Conservation (phyloP, 2,329 filamentous ascomycete species). For the Grosmannia serpens region DNA sequence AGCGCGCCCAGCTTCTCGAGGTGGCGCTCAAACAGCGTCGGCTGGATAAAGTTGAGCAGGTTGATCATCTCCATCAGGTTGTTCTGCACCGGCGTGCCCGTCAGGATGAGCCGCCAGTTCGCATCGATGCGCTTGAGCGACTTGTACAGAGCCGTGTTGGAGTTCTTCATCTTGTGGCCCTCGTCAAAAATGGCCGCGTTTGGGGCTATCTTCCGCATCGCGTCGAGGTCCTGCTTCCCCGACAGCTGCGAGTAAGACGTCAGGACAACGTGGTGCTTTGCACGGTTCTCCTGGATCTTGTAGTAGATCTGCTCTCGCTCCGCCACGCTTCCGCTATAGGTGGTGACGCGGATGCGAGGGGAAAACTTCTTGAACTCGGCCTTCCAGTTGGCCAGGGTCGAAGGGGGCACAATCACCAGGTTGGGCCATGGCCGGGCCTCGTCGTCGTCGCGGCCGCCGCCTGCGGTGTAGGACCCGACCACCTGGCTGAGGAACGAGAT, state of each 20-base stretch:
- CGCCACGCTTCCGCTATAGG: constrained; percentile 52
- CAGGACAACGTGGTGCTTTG: constrained; percentile 51
- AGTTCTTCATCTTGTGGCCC: constrained; percentile 87
- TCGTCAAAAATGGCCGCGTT: constrained; percentile 74
- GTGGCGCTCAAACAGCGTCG: constrained; percentile 64
- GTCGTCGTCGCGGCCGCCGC: constrained; percentile 9
- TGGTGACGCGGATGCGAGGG: constrained; percentile 62
- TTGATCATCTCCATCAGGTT: constrained; percentile 88
- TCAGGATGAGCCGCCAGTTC: constrained; percentile 75
- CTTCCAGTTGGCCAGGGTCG: constrained; percentile 92
- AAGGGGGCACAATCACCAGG: constrained; percentile 82
- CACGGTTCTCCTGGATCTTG: constrained; percentile 50
- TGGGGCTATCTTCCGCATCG: constrained; percentile 35
- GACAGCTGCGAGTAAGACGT: constrained; percentile 50
- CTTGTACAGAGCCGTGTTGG: constrained; percentile 68
- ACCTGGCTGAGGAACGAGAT: constrained; percentile 84
- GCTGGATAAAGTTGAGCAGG: constrained; percentile 88
- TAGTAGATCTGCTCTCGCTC: constrained; percentile 59
- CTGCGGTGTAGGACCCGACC: constrained; percentile 44
- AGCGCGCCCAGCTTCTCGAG: constrained; percentile 73
- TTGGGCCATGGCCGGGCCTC: constrained; percentile 51
- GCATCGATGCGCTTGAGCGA: constrained; percentile 67
- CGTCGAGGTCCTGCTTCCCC: constrained; percentile 35
- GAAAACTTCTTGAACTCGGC: constrained; percentile 84
- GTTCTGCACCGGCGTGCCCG: constrained; percentile 87